Evolutionary conservation across 2,329 filamentous ascomycete species (phyloP).

Genomic region (Curvularia eragrostidis): DNA sequence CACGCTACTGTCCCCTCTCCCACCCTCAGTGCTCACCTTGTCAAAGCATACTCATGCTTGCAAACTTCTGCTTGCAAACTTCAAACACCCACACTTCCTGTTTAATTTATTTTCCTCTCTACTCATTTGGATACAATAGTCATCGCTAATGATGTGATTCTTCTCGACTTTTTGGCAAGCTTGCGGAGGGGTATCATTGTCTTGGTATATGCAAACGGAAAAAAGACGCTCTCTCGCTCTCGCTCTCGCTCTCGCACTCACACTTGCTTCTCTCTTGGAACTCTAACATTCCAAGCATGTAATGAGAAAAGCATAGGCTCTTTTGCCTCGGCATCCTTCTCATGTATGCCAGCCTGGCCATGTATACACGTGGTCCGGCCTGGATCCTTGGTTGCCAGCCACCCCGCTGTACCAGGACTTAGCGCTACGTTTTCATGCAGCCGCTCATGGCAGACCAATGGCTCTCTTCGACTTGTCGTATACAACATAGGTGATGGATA

Average conservation of each 20-base stretch:
- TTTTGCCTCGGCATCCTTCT: not conserved
- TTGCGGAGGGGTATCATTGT: slow-evolving; percentile 11
- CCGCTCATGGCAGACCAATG: slow-evolving; percentile 43
- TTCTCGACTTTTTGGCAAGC: slow-evolving; percentile 1
- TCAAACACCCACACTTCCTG: not conserved
- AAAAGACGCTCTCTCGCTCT: not conserved
- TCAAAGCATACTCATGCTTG: too few relatives aligned
- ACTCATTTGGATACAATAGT: not conserved
- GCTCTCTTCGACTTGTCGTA: slow-evolving; percentile 52
- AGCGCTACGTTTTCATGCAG: not conserved
- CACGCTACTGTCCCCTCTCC: too few relatives aligned
- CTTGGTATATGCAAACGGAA: slow-evolving; percentile 9
- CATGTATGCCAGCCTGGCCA: not conserved
- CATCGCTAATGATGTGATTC: slow-evolving; percentile 4
- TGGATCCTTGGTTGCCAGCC: not conserved
- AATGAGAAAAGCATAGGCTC: not conserved
- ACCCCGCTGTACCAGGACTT: not conserved
- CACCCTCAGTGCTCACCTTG: too few relatives aligned
- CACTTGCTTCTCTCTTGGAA: not conserved
- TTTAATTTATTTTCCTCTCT: not conserved
- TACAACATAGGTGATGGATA: slow-evolving; percentile 72
- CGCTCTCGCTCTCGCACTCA: too few relatives aligned
- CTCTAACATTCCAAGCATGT: not conserved
- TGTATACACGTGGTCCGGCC: not conserved
- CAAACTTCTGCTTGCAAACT: too few relatives aligned